These are phyloP conservation scores for Atkinsonella texensis DNA, from an alignment of 2,329 filamentous ascomycete genomes.

Conservation along the genomic window DNA sequence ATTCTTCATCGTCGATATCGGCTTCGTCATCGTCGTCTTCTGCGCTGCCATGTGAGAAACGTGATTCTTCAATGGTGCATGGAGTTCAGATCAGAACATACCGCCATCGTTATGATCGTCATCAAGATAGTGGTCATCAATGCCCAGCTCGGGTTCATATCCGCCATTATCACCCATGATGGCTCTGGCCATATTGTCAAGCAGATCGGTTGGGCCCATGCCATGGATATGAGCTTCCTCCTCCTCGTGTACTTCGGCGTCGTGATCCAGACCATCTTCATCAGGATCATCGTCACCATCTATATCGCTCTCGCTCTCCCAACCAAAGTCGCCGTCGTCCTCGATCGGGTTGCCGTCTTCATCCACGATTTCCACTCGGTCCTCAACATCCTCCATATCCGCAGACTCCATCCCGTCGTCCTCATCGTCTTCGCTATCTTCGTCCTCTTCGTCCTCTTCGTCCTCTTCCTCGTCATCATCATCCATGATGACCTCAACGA, in stretches of 20 bases:
- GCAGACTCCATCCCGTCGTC: slow-evolving; percentile 32
- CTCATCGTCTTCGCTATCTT: slow-evolving; percentile 42
- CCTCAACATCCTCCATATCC: slow-evolving; percentile 41
- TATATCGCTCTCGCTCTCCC: slow-evolving; percentile 49
- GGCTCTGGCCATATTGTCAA: slow-evolving; percentile 44
- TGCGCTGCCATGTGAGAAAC: slow-evolving; percentile 6
- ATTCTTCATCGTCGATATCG: slow-evolving; percentile 56
- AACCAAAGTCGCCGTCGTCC: slow-evolving; percentile 47
- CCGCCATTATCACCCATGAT: slow-evolving; percentile 39
- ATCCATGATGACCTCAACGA: slow-evolving; percentile 71
- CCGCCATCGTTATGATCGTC: slow-evolving; percentile 50
- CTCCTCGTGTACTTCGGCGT: slow-evolving; percentile 42
- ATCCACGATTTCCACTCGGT: slow-evolving; percentile 46
- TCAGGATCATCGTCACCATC: slow-evolving; percentile 42
- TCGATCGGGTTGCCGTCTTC: slow-evolving; percentile 48
- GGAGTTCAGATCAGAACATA: slow-evolving; percentile 14
- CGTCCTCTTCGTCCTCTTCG: slow-evolving; percentile 45
- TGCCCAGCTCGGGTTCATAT: slow-evolving; percentile 39
- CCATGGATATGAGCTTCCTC: slow-evolving; percentile 36
- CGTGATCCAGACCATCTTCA: slow-evolving; percentile 41
- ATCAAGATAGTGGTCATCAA: slow-evolving; percentile 41
- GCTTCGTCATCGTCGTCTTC: slow-evolving; percentile 54
- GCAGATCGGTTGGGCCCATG: slow-evolving; percentile 32
- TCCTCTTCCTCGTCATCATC: slow-evolving; percentile 52
- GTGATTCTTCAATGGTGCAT: not conserved